Percentiles rank a stretch among this genome's conserved stretches.
These are phyloP conservation scores for Proliferodiscus dingleyae DNA, from an alignment of 2,329 filamentous ascomycete genomes.

Conservation along the genomic window DNA sequence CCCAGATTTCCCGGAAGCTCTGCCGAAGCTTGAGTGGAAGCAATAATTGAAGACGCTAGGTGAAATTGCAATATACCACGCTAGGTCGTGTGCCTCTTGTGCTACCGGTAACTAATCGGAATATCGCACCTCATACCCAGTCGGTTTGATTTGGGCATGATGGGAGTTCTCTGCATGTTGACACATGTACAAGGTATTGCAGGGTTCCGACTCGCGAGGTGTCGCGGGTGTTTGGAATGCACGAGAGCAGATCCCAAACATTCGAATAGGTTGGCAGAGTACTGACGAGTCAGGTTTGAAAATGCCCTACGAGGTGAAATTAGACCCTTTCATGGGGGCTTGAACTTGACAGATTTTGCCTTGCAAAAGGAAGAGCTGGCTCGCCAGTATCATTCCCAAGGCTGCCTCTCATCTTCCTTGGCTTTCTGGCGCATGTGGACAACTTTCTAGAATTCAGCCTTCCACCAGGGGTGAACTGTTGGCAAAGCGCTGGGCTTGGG, in stretches of 20 bases:
- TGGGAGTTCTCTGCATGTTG: too few relatives aligned
- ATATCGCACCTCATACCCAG: too few relatives aligned
- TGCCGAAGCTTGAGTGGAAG: neutral
- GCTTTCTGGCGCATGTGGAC: neutral
- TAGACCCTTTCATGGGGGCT: too few relatives aligned
- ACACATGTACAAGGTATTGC: too few relatives aligned
- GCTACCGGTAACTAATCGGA: too few relatives aligned
- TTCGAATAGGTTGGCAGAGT: neutral
- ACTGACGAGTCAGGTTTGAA: neutral
- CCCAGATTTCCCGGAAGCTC: neutral
- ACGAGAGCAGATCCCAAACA: neutral
- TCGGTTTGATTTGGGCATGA: too few relatives aligned
- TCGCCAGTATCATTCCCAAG: neutral
- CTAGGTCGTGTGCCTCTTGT: too few relatives aligned
- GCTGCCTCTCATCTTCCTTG: too few relatives aligned
- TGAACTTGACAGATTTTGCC: too few relatives aligned
- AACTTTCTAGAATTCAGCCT: neutral
- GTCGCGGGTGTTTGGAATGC: too few relatives aligned
- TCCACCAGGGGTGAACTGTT: neutral
- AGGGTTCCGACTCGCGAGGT: too few relatives aligned
- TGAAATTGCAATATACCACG: neutral
- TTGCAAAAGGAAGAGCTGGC: neutral
- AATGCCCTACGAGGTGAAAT: too few relatives aligned
- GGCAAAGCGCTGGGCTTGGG: neutral
- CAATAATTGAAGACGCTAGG: neutral